Conservation (phyloP, 2,329 filamentous ascomycete genomes). For the Mycosphaerella sp. region DNA sequence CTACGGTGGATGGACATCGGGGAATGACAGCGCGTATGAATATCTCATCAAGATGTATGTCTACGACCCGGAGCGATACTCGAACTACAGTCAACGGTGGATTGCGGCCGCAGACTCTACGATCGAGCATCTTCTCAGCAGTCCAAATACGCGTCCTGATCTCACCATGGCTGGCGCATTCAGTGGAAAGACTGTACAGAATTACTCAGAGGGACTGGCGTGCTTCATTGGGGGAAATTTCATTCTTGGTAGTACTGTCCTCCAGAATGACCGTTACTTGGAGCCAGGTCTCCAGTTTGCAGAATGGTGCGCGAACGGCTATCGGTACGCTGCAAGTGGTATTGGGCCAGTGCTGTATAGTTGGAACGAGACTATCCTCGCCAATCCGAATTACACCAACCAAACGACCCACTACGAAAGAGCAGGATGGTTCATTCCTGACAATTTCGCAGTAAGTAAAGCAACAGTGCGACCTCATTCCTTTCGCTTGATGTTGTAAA, state of each 20-base stretch:
- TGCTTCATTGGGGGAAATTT: constrained; percentile 85
- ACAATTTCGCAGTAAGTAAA: constrained; percentile 17
- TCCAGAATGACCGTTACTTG: constrained; percentile 60
- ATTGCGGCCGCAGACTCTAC: constrained; percentile 67
- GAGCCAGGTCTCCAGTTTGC: constrained; percentile 69
- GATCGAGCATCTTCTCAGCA: constrained; percentile 63
- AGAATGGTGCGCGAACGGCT: constrained; percentile 67
- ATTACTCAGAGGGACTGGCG: constrained; percentile 51
- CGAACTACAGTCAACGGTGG: constrained; percentile 58
- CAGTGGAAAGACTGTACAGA: constrained; percentile 38
- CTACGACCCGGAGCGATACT: constrained; percentile 63
- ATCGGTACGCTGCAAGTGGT: constrained; percentile 58
- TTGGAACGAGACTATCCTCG: constrained; percentile 32
- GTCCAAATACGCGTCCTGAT: constrained; percentile 60
- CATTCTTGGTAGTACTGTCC: constrained; percentile 69
- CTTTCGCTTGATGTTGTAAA: no score
- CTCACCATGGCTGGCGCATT: constrained; percentile 65
- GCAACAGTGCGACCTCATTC: no score
- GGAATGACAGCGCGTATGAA: constrained; percentile 77
- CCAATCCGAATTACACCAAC: constrained; percentile 30
- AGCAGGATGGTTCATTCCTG: constrained; percentile 65
- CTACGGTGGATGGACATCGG: constrained; percentile 68
- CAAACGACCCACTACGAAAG: constrained; percentile 56
- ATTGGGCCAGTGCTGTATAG: constrained; percentile 65
- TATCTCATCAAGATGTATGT: constrained; percentile 89